Evolutionary conservation across 768 basidiomycete species (phyloP), one percentile per base, ranked within the genome.

Genomic region (Tylopilus cervinicoccineus): DNA sequence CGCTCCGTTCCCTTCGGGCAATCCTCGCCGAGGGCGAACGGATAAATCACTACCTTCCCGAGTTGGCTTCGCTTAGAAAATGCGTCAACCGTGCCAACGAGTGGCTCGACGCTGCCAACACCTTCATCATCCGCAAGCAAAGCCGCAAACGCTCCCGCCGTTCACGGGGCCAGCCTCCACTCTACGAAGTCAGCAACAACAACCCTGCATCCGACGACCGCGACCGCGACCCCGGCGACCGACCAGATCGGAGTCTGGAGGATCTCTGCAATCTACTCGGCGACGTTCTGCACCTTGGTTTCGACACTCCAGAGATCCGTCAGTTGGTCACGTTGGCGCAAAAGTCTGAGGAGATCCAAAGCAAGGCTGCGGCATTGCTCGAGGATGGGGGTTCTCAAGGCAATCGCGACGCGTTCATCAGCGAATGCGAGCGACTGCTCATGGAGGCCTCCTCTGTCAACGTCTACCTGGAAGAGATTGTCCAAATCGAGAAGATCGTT

Each of bases 1-100:
- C 79, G 1, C 77, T 95, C 29, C 86, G 88, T 32, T 80, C 79
- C 29, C 78, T 97, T 50, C 83, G 87, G 33, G 83, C 88, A 8
- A 70, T 93, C n/a, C 75, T 93, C 22, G 80, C 86, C 0, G 94
- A 96, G 65, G 94, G 88, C 13, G 92, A 96, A 56, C 87, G 86
- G 46, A 89, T 94, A 66, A 84, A 79, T 48, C 81, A 81, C 61
- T 74, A 76, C 27, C 76, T 94, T 13, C 75, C 81, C 2, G 90
- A 94, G 65, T 74, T 93, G 47, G 66, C 71, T 24, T 70, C 78
- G 39, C 77, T 97, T 31, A 79, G 85, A 38, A 88, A 82, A 66
- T 89, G 89, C 60, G 89, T 97, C 44, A 78, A 65, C 37, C 76
- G 81, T 52, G 93, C 88, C 17, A 90, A 83, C 54, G 86, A 87